Evolutionary conservation across 1,284 basidiomycete species (phyloP), one percentile per base, ranked within the genome.

Genomic region (Cystobasidium slooffiae): DNA sequence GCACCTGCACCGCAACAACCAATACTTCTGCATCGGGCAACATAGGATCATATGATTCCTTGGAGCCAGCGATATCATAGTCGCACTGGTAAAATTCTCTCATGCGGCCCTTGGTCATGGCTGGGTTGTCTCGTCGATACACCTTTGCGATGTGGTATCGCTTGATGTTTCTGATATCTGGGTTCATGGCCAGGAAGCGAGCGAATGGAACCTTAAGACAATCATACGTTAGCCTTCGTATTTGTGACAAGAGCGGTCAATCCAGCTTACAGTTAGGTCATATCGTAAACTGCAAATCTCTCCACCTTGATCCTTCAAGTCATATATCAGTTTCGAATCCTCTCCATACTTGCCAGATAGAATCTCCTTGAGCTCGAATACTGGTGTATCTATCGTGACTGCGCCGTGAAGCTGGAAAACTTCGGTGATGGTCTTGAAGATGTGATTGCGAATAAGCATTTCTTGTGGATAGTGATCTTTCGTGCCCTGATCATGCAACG

Each of bases 31-130:
- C 91, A 81, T 99, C 97, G 16, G 96, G 93, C 68, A 99, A 91
- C 96, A 99, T 99, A 4, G 93, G 84, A 83, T 99, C 96, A 88
- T 92, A 96, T 7, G 83, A 81, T 41, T 68, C 66, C 31, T 68
- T 68, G n/a, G 77, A 68, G 31, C 96, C 96, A n/a, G 92, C 89
- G 77, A 99, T 95, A 83, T 99, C 97, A 80, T 98, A 92, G 83
- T 99, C 96, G 77, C 96, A 97, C 84, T 99, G 96, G 81, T 93
- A 95, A 82, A 99, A 99, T 84, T 99, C 96, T 76, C 96, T 88
- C 94, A 99, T 97, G 49, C 96, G 87, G 4, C 96, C 96, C 84
- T 99, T 99, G 68, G 90, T 91, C 91, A 99, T 95, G 75, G 96
- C 95, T 0, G 97, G 96, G 80, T 92, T 95, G 83, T 99, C 96